Base-by-base conservation (phyloP, 257 asterid genomes). In the Fraxinus excelsior region DNA sequence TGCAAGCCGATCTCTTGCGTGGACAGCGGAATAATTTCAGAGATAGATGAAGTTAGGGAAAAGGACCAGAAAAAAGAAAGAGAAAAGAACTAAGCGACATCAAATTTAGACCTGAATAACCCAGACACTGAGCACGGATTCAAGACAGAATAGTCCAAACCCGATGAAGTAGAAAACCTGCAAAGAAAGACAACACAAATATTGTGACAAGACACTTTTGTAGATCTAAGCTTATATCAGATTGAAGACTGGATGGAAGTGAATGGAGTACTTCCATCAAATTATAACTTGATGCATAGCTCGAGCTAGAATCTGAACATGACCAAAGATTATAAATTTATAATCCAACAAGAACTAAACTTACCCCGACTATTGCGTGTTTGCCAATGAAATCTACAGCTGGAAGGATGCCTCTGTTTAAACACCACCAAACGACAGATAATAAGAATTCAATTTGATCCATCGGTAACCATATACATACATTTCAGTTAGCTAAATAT, bases 91-190 rank as follows among this genome's bases (percentile, higher is more conserved):
- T 31, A 7, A 56, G 32, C 0, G 7, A 56, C 38, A 23, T 19
- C 18, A n/a, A 37, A 69, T 32, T 13, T 25, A 46, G 28, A 88
- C 91, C 91, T 88, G 91, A 80, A 88, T 84, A 82, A 88, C 91
- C 91, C 91, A 88, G 64, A 88, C 38, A 85, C 88, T 88, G 69
- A 88, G 77, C 42, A 88, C 81, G n/a, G 91, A 79, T 67, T 88
- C 90, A 13, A 88, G 83, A 78, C 90, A 88, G 79, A 88, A 88
- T 5, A 88, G 71, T 37, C 88, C 91, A 38, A 88, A 88, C 19
- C 91, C 91, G 58, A 88, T 84, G 80, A 88, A 88, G 82, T 88
- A 88, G 83, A 88, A 88, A 70, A 88, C 51, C 91, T 88, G 76
- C 68, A 11, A 69, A 77, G 67, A 72, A 11, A 51, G 21, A 64